Conservation (phyloP, 305 asterid genomes). For the Ilex paraguariensis region DNA sequence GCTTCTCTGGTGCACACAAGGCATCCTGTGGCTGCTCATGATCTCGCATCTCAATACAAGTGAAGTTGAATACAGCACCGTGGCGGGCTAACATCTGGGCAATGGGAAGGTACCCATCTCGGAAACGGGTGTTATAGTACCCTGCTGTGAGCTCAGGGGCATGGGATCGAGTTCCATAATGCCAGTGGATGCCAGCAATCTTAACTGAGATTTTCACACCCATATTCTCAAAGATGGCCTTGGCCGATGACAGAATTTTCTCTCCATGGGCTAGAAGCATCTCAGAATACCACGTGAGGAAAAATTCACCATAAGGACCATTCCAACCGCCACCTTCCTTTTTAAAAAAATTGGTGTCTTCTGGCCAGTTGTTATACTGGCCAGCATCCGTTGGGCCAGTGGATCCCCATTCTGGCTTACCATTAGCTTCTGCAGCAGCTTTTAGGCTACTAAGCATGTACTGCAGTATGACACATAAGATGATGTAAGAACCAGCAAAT, state of each 20-base stretch:
- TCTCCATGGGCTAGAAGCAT: conserved; percentile 84
- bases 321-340: conserved; percentile 84
- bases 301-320: conserved; percentile 60
- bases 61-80: conserved; percentile 78
- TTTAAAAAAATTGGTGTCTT: conserved; percentile 83
- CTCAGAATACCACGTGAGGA: conserved; percentile 85
- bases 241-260: conserved; percentile 55
- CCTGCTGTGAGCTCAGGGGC: conserved; percentile 96
- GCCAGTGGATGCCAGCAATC: conserved; percentile 92
- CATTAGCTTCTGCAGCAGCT: conserved; percentile 75
- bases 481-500: not conserved
- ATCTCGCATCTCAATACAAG: conserved; percentile 86
- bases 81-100: conserved; percentile 82
- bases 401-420: conserved; percentile 87
- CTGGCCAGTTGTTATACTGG: conserved; percentile 91
- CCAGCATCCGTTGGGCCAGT: conserved; percentile 93
- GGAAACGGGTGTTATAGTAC: conserved; percentile 77
- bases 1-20: conserved; percentile 70
- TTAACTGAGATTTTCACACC: conserved; percentile 76
- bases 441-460: conserved; percentile 81
- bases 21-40: conserved; percentile 96
- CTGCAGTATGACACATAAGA: conserved; percentile 28
- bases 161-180: conserved; percentile 79
- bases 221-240: conserved; percentile 31
- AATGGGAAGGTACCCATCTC: conserved; percentile 79